Conservation (phyloP, 768 basidiomycete species). For the Mrakia blollopis region DNA sequence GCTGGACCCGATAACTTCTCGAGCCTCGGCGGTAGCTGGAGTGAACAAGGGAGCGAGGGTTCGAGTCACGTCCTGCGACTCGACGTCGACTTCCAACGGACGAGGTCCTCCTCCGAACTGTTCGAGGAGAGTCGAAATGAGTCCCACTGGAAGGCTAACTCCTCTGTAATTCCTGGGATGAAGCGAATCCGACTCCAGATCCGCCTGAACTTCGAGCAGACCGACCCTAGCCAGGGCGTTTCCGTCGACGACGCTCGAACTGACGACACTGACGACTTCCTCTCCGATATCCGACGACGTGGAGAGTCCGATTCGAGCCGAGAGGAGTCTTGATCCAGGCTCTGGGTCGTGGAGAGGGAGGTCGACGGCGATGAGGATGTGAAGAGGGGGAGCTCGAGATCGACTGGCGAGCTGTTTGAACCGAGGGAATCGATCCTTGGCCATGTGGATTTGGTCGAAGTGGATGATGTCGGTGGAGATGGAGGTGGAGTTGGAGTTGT, state of each 20-base stretch:
- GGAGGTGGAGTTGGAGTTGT: background rate
- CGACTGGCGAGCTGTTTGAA: background rate
- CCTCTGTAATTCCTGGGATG: background rate
- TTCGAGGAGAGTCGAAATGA: background rate
- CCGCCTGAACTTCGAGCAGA: background rate
- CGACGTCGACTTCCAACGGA: background rate
- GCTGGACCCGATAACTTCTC: background rate
- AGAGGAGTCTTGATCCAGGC: background rate
- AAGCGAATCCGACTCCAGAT: background rate
- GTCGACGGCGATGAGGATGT: background rate
- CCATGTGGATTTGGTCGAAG: background rate
- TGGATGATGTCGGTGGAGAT: background rate
- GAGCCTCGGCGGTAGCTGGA: background rate
- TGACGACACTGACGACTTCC: background rate
- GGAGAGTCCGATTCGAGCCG: background rate
- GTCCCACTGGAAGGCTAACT: background rate
- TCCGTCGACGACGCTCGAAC: conserved; percentile 1
- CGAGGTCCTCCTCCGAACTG: background rate
- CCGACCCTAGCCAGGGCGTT: background rate
- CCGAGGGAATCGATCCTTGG: background rate
- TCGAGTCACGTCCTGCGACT: background rate
- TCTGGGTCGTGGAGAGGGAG: background rate
- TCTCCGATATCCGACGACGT: background rate
- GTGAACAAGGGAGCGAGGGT: background rate
- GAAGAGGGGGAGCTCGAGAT: background rate